These are phyloP conservation scores for Malus hybrid DNA, from an alignment of 331 rosid genomes.

Conservation along the genomic window DNA sequence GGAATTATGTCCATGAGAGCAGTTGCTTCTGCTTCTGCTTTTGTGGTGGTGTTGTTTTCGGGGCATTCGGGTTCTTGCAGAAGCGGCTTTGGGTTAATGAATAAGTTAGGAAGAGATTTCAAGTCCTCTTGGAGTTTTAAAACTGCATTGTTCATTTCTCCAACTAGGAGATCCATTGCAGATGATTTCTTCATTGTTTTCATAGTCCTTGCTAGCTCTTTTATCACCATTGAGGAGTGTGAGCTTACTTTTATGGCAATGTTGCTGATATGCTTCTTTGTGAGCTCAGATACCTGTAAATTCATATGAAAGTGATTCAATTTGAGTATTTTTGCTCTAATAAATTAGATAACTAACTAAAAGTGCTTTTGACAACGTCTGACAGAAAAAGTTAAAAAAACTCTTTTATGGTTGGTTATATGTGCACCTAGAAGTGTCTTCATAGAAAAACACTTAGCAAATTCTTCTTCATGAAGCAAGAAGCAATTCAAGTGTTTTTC, in stretches of 20 bases:
- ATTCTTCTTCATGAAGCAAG: too few species aligned
- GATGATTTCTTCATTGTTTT: conserved; percentile 61
- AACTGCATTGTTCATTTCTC: conserved; percentile 44
- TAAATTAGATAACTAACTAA: too few species aligned
- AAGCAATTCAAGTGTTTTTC: too few species aligned
- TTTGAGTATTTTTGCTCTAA: too few species aligned
- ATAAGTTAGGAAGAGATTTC: conserved; percentile 32
- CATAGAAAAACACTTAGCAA: too few species aligned
- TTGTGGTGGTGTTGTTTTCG: conserved; percentile 2
- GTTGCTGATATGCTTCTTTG: conserved; percentile 38
- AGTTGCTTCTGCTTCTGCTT: background rate
- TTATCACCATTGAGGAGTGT: conserved; percentile 35
- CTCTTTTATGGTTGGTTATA: too few species aligned
- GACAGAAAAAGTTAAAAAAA: too few species aligned
- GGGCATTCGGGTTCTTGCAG: background rate
- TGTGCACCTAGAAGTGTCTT: too few species aligned
- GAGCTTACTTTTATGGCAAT: conserved; percentile 36
- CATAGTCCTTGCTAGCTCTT: conserved; percentile 40
- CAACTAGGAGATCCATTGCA: conserved; percentile 22
- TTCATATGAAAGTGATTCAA: background rate
- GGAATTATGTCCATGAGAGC: conserved; percentile 51
- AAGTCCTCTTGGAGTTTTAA: conserved; percentile 42
- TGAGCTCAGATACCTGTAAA: conserved; percentile 35
- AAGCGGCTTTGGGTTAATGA: background rate
- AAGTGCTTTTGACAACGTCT: too few species aligned